A percentile compares a stretch with the other conserved stretches of the same genome.
Conservation (phyloP, 768 basidiomycete genomes). For the Mycena alexandri region DNA sequence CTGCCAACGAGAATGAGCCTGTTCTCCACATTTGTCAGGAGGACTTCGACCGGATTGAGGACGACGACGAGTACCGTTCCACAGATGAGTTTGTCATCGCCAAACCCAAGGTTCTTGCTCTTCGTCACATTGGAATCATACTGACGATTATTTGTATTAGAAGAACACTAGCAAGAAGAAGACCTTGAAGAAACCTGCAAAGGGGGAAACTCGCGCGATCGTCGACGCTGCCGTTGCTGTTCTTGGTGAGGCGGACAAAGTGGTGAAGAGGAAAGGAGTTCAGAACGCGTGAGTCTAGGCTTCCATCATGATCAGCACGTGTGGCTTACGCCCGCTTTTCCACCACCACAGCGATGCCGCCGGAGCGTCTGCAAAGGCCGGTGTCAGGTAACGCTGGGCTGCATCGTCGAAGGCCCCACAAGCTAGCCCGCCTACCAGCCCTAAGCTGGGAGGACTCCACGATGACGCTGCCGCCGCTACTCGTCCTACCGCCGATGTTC, state of each 20-base stretch:
- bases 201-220: not conserved
- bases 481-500: too few species aligned
- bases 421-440: too few species aligned
- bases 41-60: constrained; percentile 12
- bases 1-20: not conserved
- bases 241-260: not conserved
- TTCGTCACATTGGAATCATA: too few species aligned
- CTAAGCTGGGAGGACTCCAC: not conserved
- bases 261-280: not conserved
- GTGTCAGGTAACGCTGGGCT: not conserved
- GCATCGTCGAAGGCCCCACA: too few species aligned
- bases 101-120: not conserved
- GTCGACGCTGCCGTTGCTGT: not conserved
- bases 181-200: not conserved
- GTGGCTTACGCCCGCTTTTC: not conserved
- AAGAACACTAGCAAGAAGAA: not conserved
- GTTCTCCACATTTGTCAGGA: not conserved
- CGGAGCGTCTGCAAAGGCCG: constrained; percentile 2
- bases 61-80: constrained; percentile 8
- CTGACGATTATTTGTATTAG: not conserved
- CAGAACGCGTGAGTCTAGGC: not conserved
- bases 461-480: constrained; percentile 4
- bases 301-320: constrained; percentile 4
- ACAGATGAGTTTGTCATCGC: not conserved
- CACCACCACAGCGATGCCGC: constrained; percentile 1